Conservation (phyloP, 2,329 filamentous ascomycete species). For the Diaporthe eres region DNA sequence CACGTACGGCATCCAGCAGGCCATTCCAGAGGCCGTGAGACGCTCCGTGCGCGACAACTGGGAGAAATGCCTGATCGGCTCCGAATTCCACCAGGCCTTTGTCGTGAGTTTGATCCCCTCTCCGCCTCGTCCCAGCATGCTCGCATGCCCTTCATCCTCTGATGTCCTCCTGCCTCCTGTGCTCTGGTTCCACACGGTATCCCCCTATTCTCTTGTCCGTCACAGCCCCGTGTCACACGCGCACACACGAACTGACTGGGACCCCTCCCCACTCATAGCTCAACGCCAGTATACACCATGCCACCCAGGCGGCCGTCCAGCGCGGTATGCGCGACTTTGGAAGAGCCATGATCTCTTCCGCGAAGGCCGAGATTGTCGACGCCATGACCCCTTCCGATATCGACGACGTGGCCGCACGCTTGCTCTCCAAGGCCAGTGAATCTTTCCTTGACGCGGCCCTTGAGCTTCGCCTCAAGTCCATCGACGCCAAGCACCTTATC, state of each 20-base stretch:
- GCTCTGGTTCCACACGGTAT: neutral
- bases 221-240: too few species aligned
- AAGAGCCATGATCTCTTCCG: constrained; percentile 55
- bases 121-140: neutral
- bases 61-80: constrained; percentile 64
- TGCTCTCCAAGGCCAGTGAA: constrained; percentile 63
- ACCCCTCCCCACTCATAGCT: constrained; percentile 53
- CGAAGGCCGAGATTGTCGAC: constrained; percentile 57
- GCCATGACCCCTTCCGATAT: constrained; percentile 58
- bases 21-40: constrained; percentile 61
- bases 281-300: constrained; percentile 64
- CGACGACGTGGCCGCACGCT: constrained; percentile 59
- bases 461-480: constrained; percentile 66
- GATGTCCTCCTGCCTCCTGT: neutral
- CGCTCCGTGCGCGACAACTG: constrained; percentile 65
- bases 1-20: constrained; percentile 56
- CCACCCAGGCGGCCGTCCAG: constrained; percentile 53
- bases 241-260: neutral
- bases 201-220: neutral
- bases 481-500: constrained; percentile 67
- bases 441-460: constrained; percentile 67
- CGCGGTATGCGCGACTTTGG: constrained; percentile 63
- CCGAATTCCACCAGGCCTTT: constrained; percentile 67
- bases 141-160: neutral
- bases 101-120: constrained; percentile 57